Conservation (phyloP, 2,329 filamentous ascomycete species). For the Chalaropsis thielavioides region DNA sequence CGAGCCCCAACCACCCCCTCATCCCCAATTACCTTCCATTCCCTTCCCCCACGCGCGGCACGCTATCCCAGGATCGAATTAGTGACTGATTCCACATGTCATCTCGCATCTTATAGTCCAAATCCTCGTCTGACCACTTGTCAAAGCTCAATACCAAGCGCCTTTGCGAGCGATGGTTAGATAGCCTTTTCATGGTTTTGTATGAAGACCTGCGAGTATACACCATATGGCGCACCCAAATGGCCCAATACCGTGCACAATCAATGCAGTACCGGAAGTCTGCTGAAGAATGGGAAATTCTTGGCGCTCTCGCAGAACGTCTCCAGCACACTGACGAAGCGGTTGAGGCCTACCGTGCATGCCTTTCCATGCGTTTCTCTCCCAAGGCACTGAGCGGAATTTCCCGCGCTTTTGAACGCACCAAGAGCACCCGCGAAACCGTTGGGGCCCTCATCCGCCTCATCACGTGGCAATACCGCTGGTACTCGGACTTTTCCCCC, state of each 20-base stretch:
- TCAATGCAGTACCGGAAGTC: constrained; percentile 94
- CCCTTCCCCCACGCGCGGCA: background rate
- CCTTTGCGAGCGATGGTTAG: constrained; percentile 91
- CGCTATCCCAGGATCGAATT: background rate
- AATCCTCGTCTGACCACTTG: constrained; percentile 56
- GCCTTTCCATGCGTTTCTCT: constrained; percentile 75
- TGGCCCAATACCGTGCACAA: constrained; percentile 87
- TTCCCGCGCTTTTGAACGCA: constrained; percentile 61
- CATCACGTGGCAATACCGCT: constrained; percentile 96
- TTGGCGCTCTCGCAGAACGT: constrained; percentile 81
- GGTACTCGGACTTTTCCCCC: constrained; percentile 98
- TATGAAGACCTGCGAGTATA: constrained; percentile 97
- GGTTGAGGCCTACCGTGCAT: constrained; percentile 82
- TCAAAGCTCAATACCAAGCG: constrained; percentile 94
- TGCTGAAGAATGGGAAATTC: constrained; percentile 94
- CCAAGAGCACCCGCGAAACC: constrained; percentile 65
- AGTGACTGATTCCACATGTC: background rate
- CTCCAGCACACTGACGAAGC: constrained; percentile 86
- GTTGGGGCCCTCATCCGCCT: constrained; percentile 77
- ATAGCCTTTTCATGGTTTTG: constrained; percentile 97
- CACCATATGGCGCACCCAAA: constrained; percentile 97
- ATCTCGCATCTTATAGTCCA: constrained; percentile 32
- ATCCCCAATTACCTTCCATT: background rate
- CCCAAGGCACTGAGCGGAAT: constrained; percentile 84
- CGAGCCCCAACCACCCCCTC: background rate